These are phyloP conservation scores for Podaxis sp. DNA, from an alignment of 768 basidiomycete species.

Conservation along the genomic window DNA sequence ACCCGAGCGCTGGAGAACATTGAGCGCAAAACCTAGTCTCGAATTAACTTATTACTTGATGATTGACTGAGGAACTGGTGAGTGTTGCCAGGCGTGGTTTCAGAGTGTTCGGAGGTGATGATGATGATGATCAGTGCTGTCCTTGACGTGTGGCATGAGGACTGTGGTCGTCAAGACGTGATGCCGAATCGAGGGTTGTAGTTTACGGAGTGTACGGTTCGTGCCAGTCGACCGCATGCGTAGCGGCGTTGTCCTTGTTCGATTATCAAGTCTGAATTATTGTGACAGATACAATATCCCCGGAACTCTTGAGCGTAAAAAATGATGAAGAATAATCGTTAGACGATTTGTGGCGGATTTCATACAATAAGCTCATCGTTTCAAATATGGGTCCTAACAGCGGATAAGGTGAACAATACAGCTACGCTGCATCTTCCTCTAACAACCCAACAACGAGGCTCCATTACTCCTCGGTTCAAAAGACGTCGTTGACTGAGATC, in stretches of 20 bases:
- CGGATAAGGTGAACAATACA: background rate
- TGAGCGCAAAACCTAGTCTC: background rate
- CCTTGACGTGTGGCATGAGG: background rate
- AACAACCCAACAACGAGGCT: background rate
- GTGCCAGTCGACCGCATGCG: background rate
- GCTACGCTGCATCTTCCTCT: background rate
- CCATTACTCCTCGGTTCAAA: background rate
- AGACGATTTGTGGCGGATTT: background rate
- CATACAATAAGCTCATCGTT: background rate
- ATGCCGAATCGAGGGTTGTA: background rate
- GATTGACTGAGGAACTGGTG: background rate
- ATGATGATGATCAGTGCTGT: background rate
- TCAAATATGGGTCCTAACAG: background rate
- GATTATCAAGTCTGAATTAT: background rate
- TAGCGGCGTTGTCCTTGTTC: background rate
- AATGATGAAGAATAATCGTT: background rate
- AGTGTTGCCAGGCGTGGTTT: background rate
- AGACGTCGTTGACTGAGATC: background rate
- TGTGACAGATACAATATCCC: background rate
- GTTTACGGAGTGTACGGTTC: background rate
- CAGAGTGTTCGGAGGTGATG: background rate
- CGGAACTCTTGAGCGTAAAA: background rate
- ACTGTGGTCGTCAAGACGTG: background rate
- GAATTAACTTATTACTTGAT: background rate
- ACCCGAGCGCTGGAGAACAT: background rate